Percentiles rank a stretch among this genome's conserved stretches.
Evolutionary conservation across 2,329 filamentous ascomycete genomes (phyloP).

Genomic region (Aspergillus fijiensis): DNA sequence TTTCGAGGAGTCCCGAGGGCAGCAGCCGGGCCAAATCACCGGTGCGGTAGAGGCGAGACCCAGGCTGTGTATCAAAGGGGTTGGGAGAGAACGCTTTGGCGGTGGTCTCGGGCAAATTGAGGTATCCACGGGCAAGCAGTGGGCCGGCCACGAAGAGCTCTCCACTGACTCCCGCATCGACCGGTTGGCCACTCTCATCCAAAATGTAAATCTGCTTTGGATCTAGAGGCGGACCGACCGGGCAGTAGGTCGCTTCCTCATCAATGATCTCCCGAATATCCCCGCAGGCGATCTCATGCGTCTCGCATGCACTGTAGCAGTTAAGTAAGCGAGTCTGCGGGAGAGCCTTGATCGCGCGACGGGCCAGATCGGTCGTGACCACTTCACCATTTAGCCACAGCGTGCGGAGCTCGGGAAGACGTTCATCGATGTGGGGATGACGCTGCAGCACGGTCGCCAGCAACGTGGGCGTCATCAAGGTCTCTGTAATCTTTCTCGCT

Average conservation of each 20-base stretch:
- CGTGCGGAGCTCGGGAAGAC: conserved; percentile 65
- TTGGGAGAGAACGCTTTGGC: conserved; percentile 69
- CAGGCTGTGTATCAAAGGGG: conserved; percentile 59
- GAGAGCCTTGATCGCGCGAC: conserved; percentile 65
- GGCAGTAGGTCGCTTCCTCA: conserved; percentile 65
- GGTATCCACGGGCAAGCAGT: conserved; percentile 71
- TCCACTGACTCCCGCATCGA: conserved; percentile 62
- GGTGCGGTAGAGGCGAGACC: conserved; percentile 71
- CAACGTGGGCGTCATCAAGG: conserved; percentile 79
- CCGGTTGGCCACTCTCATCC: conserved; percentile 65
- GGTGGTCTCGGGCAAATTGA: conserved; percentile 76
- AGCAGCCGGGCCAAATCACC: conserved; percentile 69
- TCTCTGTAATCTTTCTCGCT: conserved; percentile 69
- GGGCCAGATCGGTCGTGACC: conserved; percentile 73
- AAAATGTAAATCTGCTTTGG: conserved; percentile 70
- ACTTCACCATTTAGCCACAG: conserved; percentile 83
- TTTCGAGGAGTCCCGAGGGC: conserved; percentile 67
- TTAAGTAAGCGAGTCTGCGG: conserved; percentile 71
- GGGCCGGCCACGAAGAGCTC: conserved; percentile 76
- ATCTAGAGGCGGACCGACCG: conserved; percentile 70
- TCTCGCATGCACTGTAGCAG: conserved; percentile 80
- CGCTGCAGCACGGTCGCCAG: conserved; percentile 71
- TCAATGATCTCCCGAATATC: conserved; percentile 69
- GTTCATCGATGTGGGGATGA: conserved; percentile 63
- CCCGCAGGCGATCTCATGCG: conserved; percentile 75